These are phyloP conservation scores for Zalerion maritima DNA, from an alignment of 495 filamentous ascomycete species.

Conservation along the genomic window DNA sequence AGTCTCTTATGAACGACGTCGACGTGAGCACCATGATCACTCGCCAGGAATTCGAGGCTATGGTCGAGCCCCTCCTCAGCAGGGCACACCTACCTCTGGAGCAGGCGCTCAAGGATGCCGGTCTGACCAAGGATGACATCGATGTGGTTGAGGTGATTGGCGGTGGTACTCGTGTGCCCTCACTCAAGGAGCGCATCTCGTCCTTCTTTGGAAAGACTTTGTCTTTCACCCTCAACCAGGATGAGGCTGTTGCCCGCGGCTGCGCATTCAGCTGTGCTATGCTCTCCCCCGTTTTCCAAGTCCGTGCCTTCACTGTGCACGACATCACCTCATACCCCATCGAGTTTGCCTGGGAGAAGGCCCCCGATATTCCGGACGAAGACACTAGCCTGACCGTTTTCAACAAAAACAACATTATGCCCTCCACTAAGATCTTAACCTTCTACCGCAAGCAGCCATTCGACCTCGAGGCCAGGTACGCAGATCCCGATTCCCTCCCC, in stretches of 20 bases:
- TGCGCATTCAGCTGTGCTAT: slow-evolving; percentile 98
- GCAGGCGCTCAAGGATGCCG: slow-evolving; percentile 82
- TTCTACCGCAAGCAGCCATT: slow-evolving; percentile 98
- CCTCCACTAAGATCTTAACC: slow-evolving; percentile 97
- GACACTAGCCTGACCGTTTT: slow-evolving; percentile 96
- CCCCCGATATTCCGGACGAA: slow-evolving; percentile 94
- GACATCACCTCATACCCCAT: slow-evolving; percentile 97
- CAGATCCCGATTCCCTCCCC: slow-evolving; percentile 73
- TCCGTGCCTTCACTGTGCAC: slow-evolving; percentile 93
- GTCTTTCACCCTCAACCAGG: slow-evolving; percentile 95
- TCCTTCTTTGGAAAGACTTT: slow-evolving; percentile 82
- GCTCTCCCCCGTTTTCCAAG: slow-evolving; percentile 94
- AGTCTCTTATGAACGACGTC: slow-evolving; percentile 96
- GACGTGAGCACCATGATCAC: slow-evolving; percentile 84
- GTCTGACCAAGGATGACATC: slow-evolving; percentile 80
- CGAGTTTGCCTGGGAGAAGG: slow-evolving; percentile 99
- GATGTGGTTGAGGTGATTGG: slow-evolving; percentile 89
- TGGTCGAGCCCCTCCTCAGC: slow-evolving; percentile 73
- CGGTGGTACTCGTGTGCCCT: slow-evolving; percentile 85
- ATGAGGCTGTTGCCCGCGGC: slow-evolving; percentile 91
- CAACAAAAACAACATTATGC: slow-evolving; percentile 93
- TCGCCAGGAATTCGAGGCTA: slow-evolving; percentile 83
- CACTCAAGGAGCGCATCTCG: slow-evolving; percentile 80
- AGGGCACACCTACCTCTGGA: slow-evolving; percentile 62
- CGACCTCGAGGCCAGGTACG: slow-evolving; percentile 88